phyloP scores from a whole-genome alignment of 306 rosid species.

The Cyamopsis tetragonoloba region DNA sequence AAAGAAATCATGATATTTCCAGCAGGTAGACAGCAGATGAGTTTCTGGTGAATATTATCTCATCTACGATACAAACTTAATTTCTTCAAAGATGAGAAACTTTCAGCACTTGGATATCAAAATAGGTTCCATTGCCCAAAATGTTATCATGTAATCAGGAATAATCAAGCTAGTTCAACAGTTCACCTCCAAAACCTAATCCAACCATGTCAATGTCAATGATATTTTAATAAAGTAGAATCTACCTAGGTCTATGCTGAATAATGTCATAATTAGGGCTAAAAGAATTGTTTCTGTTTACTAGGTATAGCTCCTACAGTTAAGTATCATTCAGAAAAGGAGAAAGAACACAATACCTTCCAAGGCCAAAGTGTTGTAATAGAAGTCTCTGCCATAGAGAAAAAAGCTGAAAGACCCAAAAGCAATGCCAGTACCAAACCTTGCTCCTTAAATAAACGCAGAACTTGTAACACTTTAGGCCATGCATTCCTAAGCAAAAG shows the following conservation, averaged over 20 bases:
- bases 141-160: not conserved
- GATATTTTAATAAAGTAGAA: too few species aligned
- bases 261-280: not conserved
- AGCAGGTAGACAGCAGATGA: not conserved
- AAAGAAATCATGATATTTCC: not conserved
- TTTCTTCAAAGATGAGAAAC: not conserved
- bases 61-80: not conserved
- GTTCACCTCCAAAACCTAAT: slow-evolving; percentile 2
- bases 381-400: slow-evolving; percentile 99
- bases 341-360: slow-evolving; percentile 57
- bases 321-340: not conserved
- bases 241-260: not conserved
- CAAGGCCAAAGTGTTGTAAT: slow-evolving; percentile 99
- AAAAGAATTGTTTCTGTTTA: not conserved
- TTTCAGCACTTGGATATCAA: not conserved
- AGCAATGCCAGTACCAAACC: slow-evolving; percentile 79
- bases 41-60: not conserved
- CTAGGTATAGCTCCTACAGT: not conserved
- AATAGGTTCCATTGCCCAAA: not conserved
- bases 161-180: not conserved
- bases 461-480: slow-evolving; percentile 75
- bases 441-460: slow-evolving; percentile 83
- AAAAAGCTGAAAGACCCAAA: slow-evolving; percentile 93
- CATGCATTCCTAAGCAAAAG: slow-evolving; percentile 69
- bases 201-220: not conserved